A percentile compares a stretch with the other conserved stretches of the same genome.
These are phyloP conservation scores for Ambrosiella beaveri DNA, from an alignment of 2,329 filamentous ascomycete species.

Conservation along the genomic window DNA sequence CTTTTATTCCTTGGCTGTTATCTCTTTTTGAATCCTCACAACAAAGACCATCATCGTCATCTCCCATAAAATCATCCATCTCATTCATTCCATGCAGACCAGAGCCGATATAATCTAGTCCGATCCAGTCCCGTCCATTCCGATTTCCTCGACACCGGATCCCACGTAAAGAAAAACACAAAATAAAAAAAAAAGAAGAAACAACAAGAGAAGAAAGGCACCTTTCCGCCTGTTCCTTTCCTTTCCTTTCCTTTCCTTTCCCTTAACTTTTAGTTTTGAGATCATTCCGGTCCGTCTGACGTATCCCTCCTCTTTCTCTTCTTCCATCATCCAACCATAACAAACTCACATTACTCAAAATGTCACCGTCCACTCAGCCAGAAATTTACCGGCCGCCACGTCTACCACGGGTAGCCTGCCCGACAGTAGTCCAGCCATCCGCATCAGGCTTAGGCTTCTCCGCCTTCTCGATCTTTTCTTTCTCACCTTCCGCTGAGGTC, in stretches of 20 bases:
- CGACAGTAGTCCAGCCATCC: conserved; percentile 48
- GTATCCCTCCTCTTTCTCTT: not conserved
- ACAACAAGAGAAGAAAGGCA: not conserved
- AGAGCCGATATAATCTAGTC: too few relatives aligned
- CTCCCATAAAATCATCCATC: not conserved
- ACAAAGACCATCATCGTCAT: not conserved
- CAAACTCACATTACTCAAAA: too few relatives aligned
- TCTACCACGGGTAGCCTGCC: conserved; percentile 16
- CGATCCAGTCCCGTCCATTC: not conserved
- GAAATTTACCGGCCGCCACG: not conserved
- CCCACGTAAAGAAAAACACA: conserved; percentile 16
- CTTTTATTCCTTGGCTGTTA: too few relatives aligned
- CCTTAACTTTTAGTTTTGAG: conserved; percentile 3
- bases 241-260: conserved; percentile 11
- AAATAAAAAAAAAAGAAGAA: conserved; percentile 9
- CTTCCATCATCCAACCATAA: conserved; percentile 3
- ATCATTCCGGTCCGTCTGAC: not conserved
- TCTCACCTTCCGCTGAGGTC: conserved; percentile 14
- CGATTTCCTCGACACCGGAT: conserved; percentile 13
- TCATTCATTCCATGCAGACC: not conserved
- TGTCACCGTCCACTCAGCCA: not conserved
- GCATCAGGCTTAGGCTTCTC: conserved; percentile 27
- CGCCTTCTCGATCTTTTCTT: conserved; percentile 14
- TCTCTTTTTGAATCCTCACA: not conserved
- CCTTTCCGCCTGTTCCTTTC: not conserved